Evolutionary conservation across 306 rosid species (phyloP), one percentile per base, ranked within the genome.

Genomic region (Vigna nakashimae): DNA sequence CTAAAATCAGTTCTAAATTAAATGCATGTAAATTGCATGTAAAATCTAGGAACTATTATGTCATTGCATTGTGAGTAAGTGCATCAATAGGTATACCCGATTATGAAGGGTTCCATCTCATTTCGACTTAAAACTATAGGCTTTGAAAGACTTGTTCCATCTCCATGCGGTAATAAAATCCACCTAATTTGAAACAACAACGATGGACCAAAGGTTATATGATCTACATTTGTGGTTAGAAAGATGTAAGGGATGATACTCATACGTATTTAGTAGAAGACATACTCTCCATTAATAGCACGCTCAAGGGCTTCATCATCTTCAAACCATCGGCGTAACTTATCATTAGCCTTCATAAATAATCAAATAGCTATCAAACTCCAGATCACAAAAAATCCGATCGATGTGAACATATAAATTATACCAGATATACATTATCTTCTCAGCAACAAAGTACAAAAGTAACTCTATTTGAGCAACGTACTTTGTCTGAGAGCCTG

Each of bases 291-390:
- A 22, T 71, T 87, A 18, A 82, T 85, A 43, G 96, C 92, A 49
- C 96, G 94, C 79, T 93, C 92, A 43, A 93, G 82, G 60, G 96
- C 96, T 65, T 93, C 98, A 65, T 93, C 88, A 36, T 93, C 96
- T 82, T 86, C 85, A 60, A 93, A 91, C 98, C 98, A 93, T 79
- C 2, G 78, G 6, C 71, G 90, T 52, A 93, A 82, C 34, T 89
- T 83, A 71, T 88, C 89, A 38, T 82, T 87, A 76, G 96, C 96
- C 98, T 93, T 74, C 87, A 88, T 16, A 64, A 32, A 78, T 28
- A 79, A 84, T 75, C 26, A 17, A 68, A 65, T 53, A 17, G 18
- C 73, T 51, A 82, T 84, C 69, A 88, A 74, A 49, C 48, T 62
- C 65, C 46, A 42, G 30, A 72, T 69, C 77, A 71, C 28, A 72